phyloP scores from a whole-genome alignment of 73 alveolate species.

The Paraurostyla sp. region DNA sequence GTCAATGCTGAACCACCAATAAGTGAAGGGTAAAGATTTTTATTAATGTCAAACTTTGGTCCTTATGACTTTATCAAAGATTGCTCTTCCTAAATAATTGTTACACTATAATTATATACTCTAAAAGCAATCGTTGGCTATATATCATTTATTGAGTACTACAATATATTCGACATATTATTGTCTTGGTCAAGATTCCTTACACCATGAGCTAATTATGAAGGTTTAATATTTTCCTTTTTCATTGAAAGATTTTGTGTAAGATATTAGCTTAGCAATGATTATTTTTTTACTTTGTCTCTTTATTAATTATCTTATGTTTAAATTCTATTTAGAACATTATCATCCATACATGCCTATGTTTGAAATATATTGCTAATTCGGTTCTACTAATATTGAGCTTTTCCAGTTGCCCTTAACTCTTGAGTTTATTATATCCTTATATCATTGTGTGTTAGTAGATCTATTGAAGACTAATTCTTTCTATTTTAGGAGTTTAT shows the following conservation, averaged over 20 bases:
- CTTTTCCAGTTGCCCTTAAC: neutral
- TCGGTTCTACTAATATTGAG: too few species aligned
- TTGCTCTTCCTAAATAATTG: neutral
- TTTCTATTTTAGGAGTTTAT: neutral
- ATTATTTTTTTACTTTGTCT: neutral
- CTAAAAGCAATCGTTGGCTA: neutral
- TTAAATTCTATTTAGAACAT: too few species aligned
- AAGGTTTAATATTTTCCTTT: neutral
- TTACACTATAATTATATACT: neutral
- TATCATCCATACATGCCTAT: neutral
- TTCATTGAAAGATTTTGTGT: neutral
- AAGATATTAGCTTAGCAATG: neutral
- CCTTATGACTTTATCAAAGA: neutral
- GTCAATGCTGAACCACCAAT: neutral
- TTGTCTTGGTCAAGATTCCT: neutral
- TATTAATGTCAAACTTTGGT: neutral
- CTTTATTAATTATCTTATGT: neutral
- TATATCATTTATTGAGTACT: neutral
- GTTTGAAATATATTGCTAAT: too few species aligned
- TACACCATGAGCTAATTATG: neutral
- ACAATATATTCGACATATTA: neutral
- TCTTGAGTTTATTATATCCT: neutral
- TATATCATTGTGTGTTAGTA: neutral
- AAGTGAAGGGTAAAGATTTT: constrained; percentile 11
- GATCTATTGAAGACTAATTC: neutral